Percentiles rank a stretch among this genome's conserved stretches.
Conservation (phyloP, 2,329 filamentous ascomycete species). For the Beauveria australis region DNA sequence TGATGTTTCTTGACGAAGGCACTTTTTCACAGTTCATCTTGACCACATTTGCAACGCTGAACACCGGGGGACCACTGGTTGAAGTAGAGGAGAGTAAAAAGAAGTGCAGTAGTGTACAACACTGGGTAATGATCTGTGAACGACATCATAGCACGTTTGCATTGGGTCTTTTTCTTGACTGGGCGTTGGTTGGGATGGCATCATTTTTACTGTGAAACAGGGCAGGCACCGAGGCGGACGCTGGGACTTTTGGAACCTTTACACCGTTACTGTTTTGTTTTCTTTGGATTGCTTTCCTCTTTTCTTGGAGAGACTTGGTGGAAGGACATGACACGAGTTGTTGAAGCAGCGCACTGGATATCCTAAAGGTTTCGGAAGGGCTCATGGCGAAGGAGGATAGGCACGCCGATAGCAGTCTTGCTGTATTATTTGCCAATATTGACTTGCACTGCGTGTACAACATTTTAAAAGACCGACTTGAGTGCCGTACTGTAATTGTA, state of each 20-base stretch:
- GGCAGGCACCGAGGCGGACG: neutral
- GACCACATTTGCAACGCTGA: neutral
- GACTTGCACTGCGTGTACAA: slow-evolving; percentile 1
- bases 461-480: neutral
- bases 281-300: neutral
- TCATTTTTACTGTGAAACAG: neutral
- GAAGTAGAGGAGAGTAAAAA: neutral
- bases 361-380: slow-evolving; percentile 6
- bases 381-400: neutral
- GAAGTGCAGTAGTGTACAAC: neutral
- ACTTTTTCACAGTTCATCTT: neutral
- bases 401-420: neutral
- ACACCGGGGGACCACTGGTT: neutral
- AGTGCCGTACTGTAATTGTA: neutral
- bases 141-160: slow-evolving; percentile 11
- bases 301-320: neutral
- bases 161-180: neutral
- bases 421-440: slow-evolving; percentile 6
- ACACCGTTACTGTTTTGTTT: neutral
- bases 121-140: slow-evolving; percentile 7
- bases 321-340: neutral
- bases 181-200: slow-evolving; percentile 4
- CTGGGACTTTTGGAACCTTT: slow-evolving; percentile 7
- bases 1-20: neutral
- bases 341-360: slow-evolving; percentile 7